Base-by-base conservation (phyloP, 148 eudicot species). In the Simmondsia chinensis region DNA sequence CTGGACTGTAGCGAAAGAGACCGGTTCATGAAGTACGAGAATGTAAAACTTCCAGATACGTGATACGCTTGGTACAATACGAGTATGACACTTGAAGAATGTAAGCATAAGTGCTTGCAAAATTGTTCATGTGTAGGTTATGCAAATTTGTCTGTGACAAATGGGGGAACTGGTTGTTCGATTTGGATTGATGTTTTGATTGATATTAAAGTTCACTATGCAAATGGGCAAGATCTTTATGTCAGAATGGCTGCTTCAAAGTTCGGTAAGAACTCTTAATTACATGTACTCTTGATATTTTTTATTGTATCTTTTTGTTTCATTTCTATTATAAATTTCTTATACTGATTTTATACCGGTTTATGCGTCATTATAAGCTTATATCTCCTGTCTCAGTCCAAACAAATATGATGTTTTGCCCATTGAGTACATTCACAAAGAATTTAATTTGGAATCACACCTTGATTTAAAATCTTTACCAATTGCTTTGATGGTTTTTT, bases 121-220 rank as follows among this genome's bases (percentile, higher is more conserved):
- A 64, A 64, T 9, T 57, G 64, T 20, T 29, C 48, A 9, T 57
- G 70, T 33, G 46, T 19, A 46, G 70, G 63, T 21, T 64, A 57
- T 40, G 23, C 64, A 37, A 51, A 28, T 36, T 6, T 64, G 1
- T 54, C 53, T 46, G 19, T 57, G 4, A 51, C 41, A 12, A 14
- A 26, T 1, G 59, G 49, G 26, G 62, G 49, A 17, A 65, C 35
- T 35, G 59, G 64, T 1, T 65, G 70, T 15, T 31, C 58, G 38
- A 2, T 65, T 16, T 65, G 55, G 59, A 25, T 37, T 17, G 60
- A 20, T n/a, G 64, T 51, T 7, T 21, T 65, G 13, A 23, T 65
- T 20, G 65, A 66, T 18, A 66, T 59, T 0, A 48, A 31, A 36
- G 34, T 17, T 1, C 2, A 16, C 14, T n/a, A 18, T 9, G 32